Evolutionary conservation across 2,329 filamentous ascomycete genomes (phyloP).

Genomic region (Myriosclerotinia duriaeana): DNA sequence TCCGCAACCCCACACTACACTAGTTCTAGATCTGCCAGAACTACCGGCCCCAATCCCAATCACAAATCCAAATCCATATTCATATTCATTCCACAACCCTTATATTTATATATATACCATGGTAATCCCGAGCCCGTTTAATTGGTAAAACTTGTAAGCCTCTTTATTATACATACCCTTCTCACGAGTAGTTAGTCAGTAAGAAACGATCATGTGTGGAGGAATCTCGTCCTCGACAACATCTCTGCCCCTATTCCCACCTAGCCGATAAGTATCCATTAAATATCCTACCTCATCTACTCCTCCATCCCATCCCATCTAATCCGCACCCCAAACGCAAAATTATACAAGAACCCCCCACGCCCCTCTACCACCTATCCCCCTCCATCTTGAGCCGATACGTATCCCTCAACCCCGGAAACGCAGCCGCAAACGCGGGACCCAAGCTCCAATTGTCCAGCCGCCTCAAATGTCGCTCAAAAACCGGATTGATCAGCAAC

Average conservation of each 20-base stretch:
- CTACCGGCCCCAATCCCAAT: background rate
- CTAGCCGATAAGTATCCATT: background rate
- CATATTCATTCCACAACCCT: background rate
- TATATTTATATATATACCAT: too few species aligned
- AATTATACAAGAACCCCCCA: background rate
- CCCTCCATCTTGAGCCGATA: slow-evolving; percentile 40
- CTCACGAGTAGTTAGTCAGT: background rate
- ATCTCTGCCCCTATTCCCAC: background rate
- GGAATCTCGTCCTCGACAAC: background rate
- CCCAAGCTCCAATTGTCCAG: slow-evolving; percentile 82
- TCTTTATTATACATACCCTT: background rate
- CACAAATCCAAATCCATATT: background rate
- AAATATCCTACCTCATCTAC: background rate
- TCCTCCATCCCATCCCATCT: too few species aligned
- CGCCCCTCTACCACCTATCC: slow-evolving; percentile 28
- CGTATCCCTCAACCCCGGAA: slow-evolving; percentile 55
- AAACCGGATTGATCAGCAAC: slow-evolving; percentile 80
- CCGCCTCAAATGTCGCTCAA: slow-evolving; percentile 74
- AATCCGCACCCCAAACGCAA: background rate
- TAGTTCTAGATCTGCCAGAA: too few species aligned
- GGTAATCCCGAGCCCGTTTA: background rate
- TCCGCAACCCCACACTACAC: too few species aligned
- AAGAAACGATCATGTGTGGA: background rate
- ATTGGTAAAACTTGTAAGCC: background rate
- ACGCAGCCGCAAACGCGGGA: slow-evolving; percentile 62